phyloP scores from a whole-genome alignment of 345 rosid genomes.

The Gossypium turneri region DNA sequence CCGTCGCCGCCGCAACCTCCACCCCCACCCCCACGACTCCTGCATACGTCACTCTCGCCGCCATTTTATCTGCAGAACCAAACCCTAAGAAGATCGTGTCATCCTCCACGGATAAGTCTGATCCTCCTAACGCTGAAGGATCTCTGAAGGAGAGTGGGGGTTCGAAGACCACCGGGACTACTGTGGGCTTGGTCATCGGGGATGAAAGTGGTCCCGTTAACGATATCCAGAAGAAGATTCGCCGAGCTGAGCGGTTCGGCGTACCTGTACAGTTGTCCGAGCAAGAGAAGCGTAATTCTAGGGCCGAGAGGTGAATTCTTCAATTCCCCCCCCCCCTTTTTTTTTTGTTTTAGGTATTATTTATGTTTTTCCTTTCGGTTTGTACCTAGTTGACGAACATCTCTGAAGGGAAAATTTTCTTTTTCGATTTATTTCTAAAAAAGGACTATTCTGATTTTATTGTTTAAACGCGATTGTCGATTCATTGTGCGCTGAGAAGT shows the following conservation, averaged over 20 bases:
- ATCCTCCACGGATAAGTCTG: constrained; percentile 25
- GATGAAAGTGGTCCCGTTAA: constrained; percentile 34
- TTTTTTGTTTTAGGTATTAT: neutral
- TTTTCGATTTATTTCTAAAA: constrained; percentile 1
- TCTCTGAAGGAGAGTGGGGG: constrained; percentile 33
- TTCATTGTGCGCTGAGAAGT: neutral
- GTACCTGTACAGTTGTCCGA: constrained; percentile 69
- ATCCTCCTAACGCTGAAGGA: constrained; percentile 25
- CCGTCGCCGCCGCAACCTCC: constrained; percentile 18
- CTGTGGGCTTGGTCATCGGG: constrained; percentile 25
- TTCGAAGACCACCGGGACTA: constrained; percentile 22
- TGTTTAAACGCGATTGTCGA: neutral
- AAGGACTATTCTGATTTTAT: neutral
- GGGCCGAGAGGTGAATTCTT: constrained; percentile 71
- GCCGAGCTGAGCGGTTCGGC: constrained; percentile 94
- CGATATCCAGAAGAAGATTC: constrained; percentile 70
- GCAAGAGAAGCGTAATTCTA: constrained; percentile 85
- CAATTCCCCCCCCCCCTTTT: neutral
- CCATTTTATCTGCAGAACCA: constrained; percentile 19
- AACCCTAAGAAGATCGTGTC: constrained; percentile 37
- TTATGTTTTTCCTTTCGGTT: constrained; percentile 20
- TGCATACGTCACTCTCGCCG: constrained; percentile 20
- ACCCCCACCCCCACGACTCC: constrained; percentile 13
- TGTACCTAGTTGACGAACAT: neutral
- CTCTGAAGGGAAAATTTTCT: neutral